phyloP scores from a whole-genome alignment of 768 basidiomycete genomes.

The Suillus plorans region DNA sequence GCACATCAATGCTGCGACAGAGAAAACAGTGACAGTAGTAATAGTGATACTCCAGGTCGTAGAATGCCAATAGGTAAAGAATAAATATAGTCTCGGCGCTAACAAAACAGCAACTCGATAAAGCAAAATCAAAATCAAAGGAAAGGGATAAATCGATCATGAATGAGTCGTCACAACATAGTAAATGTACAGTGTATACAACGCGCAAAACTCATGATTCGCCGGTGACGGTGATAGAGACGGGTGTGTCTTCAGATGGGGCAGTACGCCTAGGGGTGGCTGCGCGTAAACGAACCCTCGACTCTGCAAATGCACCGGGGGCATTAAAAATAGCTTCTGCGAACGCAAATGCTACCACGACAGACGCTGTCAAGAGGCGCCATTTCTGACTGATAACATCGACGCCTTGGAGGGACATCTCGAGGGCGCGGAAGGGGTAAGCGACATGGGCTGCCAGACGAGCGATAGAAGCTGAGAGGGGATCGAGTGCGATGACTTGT shows the following conservation, averaged over 20 bases:
- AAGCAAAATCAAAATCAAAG: slow-evolving; percentile 23
- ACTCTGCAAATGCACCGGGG: slow-evolving; percentile 38
- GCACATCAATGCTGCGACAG: background rate
- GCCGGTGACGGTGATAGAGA: background rate
- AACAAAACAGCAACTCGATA: slow-evolving; percentile 8
- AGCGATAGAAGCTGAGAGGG: slow-evolving; percentile 62
- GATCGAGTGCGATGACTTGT: slow-evolving; percentile 44
- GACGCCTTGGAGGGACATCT: slow-evolving; percentile 33
- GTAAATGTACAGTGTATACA: background rate
- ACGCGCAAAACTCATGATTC: slow-evolving; percentile 8
- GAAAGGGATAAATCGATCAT: slow-evolving; percentile 10
- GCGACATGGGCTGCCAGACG: slow-evolving; percentile 59
- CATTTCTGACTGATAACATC: slow-evolving; percentile 57
- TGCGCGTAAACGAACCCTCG: slow-evolving; percentile 23
- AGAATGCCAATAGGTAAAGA: slow-evolving; percentile 3
- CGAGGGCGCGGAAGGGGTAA: slow-evolving; percentile 46
- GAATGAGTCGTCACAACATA: background rate
- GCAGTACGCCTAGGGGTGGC: slow-evolving; percentile 22
- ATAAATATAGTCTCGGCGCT: background rate
- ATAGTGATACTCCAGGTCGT: background rate
- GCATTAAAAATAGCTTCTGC: slow-evolving; percentile 59
- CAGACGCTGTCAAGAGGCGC: slow-evolving; percentile 54
- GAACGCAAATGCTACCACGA: slow-evolving; percentile 65
- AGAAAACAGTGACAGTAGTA: background rate
- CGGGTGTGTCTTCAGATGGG: slow-evolving; percentile 19